Base-by-base conservation (phyloP, 306 rosid genomes). In the Spatholobus suberectus region DNA sequence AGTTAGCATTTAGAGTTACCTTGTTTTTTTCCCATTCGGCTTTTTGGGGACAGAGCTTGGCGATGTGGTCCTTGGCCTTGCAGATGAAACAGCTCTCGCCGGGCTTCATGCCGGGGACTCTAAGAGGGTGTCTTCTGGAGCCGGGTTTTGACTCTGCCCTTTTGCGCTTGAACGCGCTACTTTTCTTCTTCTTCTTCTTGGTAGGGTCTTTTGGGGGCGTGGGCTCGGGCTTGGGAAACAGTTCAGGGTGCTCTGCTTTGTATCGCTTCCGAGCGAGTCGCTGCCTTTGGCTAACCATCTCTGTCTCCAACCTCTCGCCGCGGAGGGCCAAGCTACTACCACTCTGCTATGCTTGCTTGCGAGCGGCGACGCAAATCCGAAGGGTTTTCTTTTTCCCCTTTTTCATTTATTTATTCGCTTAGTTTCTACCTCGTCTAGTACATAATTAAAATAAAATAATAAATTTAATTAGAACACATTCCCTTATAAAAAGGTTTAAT, bases 91-190 rank as follows among this genome's bases (percentile, higher is more conserved):
- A 93, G 79, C 88, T 91, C 1, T 96, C 99, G 17, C 98, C 99
- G 26, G 99, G 98, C 87, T 87, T 96, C 99, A 87, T 87, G 4
- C 99, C 98, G n/a, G 97, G 97, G 8, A 95, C 94, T 84, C 98
- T 86, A 12, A 93, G 93, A 10, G 94, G 98, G 84, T 86, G 94
- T 73, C 65, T 87, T 71, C 85, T 89, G 44, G 20, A 34, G 14
- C 78, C 58, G 70, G 80, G 85, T 32, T 78, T 76, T 1, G 93
- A 82, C 0, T 87, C 89, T 10, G 43, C 43, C 21, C 47, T 88
- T 49, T 85, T 88, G 63, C 84, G 87, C 78, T 90, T 92, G 81
- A 91, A 85, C 1, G 23, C 26, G 41, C 70, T 70, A 76, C 83
- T 89, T 21, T 59, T 75, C 65, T 81, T 89, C 69, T 69, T 77